Conservation (phyloP, 495 filamentous ascomycete species). For the Trypethelium eluteriae region DNA sequence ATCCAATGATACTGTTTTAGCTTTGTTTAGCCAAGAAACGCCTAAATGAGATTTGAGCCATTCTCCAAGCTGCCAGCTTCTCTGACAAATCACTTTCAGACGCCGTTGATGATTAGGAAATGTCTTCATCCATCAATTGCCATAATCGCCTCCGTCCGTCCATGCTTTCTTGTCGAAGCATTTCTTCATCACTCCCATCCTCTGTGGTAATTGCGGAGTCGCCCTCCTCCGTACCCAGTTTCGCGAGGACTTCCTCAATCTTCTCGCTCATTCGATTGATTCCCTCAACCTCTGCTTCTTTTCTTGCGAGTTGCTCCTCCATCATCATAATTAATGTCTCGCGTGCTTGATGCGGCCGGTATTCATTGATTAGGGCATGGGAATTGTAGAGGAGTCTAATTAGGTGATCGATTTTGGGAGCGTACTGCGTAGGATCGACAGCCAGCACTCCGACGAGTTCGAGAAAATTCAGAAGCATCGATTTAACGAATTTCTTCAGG, state of each 20-base stretch:
- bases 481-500: slow-evolving; percentile 71
- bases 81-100: too few species aligned
- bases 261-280: slow-evolving; percentile 65
- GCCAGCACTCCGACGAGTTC: slow-evolving; percentile 66
- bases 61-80: not conserved
- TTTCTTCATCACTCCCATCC: not conserved
- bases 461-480: slow-evolving; percentile 74
- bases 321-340: slow-evolving; percentile 86
- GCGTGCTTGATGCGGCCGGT: slow-evolving; percentile 88
- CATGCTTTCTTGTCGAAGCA: not conserved
- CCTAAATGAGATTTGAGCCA: too few species aligned
- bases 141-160: not conserved
- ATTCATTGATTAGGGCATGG: slow-evolving; percentile 85
- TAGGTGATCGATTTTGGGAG: slow-evolving; percentile 63
- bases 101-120: not conserved
- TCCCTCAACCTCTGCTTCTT: slow-evolving; percentile 67
- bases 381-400: slow-evolving; percentile 76
- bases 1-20: too few species aligned
- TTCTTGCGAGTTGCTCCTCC: slow-evolving; percentile 74
- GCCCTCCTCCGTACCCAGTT: slow-evolving; percentile 35
- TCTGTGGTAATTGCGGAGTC: not conserved
- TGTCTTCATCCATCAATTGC: slow-evolving; percentile 2
- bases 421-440: slow-evolving; percentile 47
- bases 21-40: too few species aligned
- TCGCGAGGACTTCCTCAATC: slow-evolving; percentile 60